Evolutionary conservation across 177 flowering plant genomes (phyloP).

Genomic region (Tripterygium wilfordii): DNA sequence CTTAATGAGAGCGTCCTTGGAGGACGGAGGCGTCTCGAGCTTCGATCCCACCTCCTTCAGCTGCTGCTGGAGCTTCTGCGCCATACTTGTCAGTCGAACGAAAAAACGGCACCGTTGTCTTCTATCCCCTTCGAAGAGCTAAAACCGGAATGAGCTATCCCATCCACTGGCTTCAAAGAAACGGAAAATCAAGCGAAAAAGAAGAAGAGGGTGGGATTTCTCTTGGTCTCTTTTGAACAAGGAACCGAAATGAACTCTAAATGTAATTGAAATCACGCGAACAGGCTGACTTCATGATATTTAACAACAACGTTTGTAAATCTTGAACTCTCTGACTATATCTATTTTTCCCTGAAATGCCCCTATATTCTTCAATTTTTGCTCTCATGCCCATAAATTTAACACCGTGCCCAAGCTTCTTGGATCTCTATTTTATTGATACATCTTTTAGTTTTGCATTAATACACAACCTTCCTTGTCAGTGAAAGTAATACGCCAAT

Average conservation of each 20-base stretch:
- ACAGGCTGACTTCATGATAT: too few relatives aligned
- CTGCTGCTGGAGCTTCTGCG: slow-evolving; percentile 51
- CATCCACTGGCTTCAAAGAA: slow-evolving; percentile 2
- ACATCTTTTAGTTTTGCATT: too few relatives aligned
- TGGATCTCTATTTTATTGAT: too few relatives aligned
- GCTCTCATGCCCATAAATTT: too few relatives aligned
- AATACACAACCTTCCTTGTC: too few relatives aligned
- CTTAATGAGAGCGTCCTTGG: slow-evolving; percentile 75
- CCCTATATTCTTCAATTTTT: too few relatives aligned
- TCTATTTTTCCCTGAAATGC: too few relatives aligned
- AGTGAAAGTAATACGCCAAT: too few relatives aligned
- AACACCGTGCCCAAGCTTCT: too few relatives aligned
- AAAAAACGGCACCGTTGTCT: slow-evolving; percentile 1
- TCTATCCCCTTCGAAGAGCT: not conserved
- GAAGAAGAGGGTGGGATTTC: slow-evolving; percentile 1
- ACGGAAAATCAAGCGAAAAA: not conserved
- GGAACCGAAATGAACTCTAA: slow-evolving; percentile 16
- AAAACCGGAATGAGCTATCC: not conserved
- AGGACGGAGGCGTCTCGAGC: slow-evolving; percentile 64
- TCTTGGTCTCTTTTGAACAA: slow-evolving; percentile 16
- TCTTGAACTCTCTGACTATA: too few relatives aligned
- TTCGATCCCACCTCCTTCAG: slow-evolving; percentile 80
- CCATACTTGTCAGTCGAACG: too few relatives aligned
- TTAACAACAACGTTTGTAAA: too few relatives aligned
- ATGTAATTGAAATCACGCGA: slow-evolving; percentile 12